Conservation (phyloP, 768 basidiomycete species). For the Russula vinacea region DNA sequence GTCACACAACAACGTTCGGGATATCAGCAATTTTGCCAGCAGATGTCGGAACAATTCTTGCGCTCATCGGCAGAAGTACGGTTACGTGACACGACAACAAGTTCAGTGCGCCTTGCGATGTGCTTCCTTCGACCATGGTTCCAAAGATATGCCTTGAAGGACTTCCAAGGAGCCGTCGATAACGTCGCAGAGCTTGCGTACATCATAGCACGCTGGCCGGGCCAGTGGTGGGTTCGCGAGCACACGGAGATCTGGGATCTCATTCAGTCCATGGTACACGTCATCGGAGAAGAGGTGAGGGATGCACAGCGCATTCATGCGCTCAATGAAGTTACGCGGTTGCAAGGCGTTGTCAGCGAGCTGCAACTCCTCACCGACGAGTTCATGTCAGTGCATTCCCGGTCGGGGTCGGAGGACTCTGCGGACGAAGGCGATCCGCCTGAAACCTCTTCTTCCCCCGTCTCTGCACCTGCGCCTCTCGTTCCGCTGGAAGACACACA, state of each 20-base stretch:
- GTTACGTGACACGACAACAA: conserved; percentile 62
- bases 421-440: conserved; percentile 13
- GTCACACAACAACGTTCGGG: conserved; percentile 55
- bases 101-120: conserved; percentile 64
- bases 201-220: conserved; percentile 53
- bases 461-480: conserved; percentile 26
- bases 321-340: conserved; percentile 46
- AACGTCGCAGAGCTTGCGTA: conserved; percentile 40
- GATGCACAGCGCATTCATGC: conserved; percentile 45
- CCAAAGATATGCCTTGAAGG: conserved; percentile 46
- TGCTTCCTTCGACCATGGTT: conserved; percentile 71
- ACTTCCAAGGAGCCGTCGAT: conserved; percentile 41
- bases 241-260: conserved; percentile 60
- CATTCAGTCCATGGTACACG: conserved; percentile 54
- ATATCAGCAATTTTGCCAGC: conserved; percentile 69
- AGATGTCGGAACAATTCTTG: conserved; percentile 62
- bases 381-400: conserved; percentile 36
- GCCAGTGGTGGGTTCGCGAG: conserved; percentile 63
- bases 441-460: conserved; percentile 10
- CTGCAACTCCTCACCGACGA: conserved; percentile 47
- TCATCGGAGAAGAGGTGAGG: conserved; percentile 64
- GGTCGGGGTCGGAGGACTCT: conserved; percentile 31
- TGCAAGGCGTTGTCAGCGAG: conserved; percentile 50
- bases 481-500: conserved; percentile 28
- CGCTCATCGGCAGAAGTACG: conserved; percentile 52